A percentile compares a stretch with the other conserved stretches of the same genome.
These are phyloP conservation scores for Naganishia kalamii DNA, from an alignment of 768 basidiomycete genomes.

Conservation along the genomic window DNA sequence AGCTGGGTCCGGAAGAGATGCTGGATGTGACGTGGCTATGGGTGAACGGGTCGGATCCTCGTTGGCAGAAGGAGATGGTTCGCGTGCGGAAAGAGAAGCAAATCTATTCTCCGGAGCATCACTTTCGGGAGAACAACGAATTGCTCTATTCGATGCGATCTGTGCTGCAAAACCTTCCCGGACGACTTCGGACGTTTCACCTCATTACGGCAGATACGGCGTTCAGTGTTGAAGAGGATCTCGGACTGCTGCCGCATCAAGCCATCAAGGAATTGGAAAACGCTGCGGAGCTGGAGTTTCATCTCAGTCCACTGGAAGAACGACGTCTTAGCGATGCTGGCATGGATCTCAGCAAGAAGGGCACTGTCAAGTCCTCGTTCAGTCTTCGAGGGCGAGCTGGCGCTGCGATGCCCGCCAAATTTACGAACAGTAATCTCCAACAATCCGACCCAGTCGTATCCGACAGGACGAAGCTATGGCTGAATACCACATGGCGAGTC, in stretches of 20 bases:
- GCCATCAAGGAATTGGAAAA: conserved; percentile 28
- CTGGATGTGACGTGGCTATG: conserved; percentile 42
- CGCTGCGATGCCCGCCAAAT: not conserved
- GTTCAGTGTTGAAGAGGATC: conserved; percentile 28
- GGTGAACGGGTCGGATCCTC: conserved; percentile 41
- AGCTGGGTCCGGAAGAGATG: conserved; percentile 38
- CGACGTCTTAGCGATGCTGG: not conserved
- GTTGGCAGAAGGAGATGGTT: conserved; percentile 38
- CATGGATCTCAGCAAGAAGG: not conserved
- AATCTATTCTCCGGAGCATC: conserved; percentile 39
- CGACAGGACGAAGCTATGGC: conserved; percentile 19
- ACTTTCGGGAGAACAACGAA: conserved; percentile 44
- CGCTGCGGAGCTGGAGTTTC: conserved; percentile 3
- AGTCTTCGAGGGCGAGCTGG: not conserved
- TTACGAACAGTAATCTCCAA: not conserved
- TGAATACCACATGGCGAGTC: conserved; percentile 33
- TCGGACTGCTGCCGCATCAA: conserved; percentile 25
- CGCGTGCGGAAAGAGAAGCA: conserved; percentile 24
- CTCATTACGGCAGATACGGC: conserved; percentile 36
- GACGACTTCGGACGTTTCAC: conserved; percentile 34
- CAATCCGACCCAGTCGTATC: conserved; percentile 22
- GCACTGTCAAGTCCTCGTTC: not conserved
- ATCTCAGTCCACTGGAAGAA: not conserved
- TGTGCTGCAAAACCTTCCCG: conserved; percentile 36
- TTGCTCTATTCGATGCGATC: conserved; percentile 41